Evolutionary conservation across 768 basidiomycete genomes (phyloP), one percentile per base, ranked within the genome.

Genomic region (Suillus sp.): DNA sequence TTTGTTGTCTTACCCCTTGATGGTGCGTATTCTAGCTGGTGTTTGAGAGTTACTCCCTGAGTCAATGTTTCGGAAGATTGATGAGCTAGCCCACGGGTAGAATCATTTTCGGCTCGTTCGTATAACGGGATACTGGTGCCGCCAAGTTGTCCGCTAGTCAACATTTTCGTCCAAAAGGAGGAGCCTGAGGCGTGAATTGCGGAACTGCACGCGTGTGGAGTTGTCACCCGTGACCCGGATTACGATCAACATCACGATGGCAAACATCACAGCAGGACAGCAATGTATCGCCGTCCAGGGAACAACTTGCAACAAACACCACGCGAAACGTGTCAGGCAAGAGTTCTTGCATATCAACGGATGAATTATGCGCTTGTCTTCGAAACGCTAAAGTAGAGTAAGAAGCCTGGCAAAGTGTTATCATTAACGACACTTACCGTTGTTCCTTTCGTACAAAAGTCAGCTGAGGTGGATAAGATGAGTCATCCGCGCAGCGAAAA

Each of bases 231-330:
- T 38, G 37, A 40, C 25, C 14, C 16, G 13, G 34, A 22, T 40
- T 27, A 18, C 7, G 18, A 40, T 57, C 37, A 40, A 56, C 55
- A 57, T 57, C 56, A 40, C 20, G 51, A 53, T 57, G 25, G n/a
- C 5, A 16, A 18, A 54, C 13, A 20, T 13, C n/a, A 34, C n/a
- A 16, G 18, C 25, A 57, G 56, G 27, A 57, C 56, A 57, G 27
- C 55, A 57, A 57, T 30, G 7, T 27, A 40, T 30, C 38, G 25
- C 56, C 56, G 11, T 13, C 16, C 18, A 53, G 9, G 51, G 32
- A 27, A 30, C 25, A 38, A 35, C 16, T 3, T 25, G 7, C 14
- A 16, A 55, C 35, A 27, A 6, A 56, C 22, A 56, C 22, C 9
- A 27, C 25, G 10, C 3, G 11, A 1, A 56, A 37, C 35, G 35